These are phyloP conservation scores for Mortierella sp. DNA, from an alignment of 371 early-diverging fungal genomes.

Conservation along the genomic window DNA sequence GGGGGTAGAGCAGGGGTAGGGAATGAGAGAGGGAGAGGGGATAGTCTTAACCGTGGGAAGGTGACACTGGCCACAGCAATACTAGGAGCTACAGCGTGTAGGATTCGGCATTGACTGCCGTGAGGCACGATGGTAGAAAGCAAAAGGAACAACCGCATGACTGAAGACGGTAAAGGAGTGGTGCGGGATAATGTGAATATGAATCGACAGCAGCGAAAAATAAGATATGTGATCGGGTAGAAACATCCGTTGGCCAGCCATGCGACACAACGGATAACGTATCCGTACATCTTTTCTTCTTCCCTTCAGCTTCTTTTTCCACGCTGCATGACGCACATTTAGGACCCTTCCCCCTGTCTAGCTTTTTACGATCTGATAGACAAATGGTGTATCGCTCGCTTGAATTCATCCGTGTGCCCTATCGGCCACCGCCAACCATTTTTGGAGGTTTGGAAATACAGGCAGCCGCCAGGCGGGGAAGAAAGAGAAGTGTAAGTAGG, in stretches of 20 bases:
- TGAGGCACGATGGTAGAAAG: background rate
- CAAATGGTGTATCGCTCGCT: background rate
- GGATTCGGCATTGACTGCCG: background rate
- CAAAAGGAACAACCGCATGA: background rate
- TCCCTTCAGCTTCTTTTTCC: background rate
- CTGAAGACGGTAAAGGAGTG: too few relatives aligned
- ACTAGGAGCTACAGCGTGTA: background rate
- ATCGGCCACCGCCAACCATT: background rate
- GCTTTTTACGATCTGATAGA: background rate
- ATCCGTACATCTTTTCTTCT: background rate
- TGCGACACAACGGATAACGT: background rate
- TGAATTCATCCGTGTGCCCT: background rate
- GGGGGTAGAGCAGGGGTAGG: background rate
- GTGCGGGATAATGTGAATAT: too few relatives aligned
- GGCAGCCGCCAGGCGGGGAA: background rate
- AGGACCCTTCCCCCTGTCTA: background rate
- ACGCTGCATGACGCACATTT: conserved; percentile 1
- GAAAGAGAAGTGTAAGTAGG: background rate
- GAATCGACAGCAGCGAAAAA: too few relatives aligned
- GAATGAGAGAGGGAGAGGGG: background rate
- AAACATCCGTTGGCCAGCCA: background rate
- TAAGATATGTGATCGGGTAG: too few relatives aligned
- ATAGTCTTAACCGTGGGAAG: background rate
- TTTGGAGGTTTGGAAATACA: background rate
- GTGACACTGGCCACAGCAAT: background rate